Conservation (phyloP, 129 eudicot genomes). For the Saussurea involucrata region DNA sequence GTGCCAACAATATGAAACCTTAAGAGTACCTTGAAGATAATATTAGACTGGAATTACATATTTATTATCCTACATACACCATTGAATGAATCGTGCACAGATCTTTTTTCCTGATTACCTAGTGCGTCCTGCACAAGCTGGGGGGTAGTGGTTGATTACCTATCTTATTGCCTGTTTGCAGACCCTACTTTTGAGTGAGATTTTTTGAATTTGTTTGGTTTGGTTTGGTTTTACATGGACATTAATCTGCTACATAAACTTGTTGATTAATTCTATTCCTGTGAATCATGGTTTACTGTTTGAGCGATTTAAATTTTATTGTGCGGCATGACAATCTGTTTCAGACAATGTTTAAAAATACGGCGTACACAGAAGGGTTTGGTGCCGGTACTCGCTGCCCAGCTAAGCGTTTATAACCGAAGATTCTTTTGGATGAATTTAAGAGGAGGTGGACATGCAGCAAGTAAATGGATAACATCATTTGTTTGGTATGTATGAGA, state of each 20-base stretch:
- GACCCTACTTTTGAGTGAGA: neutral
- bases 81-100: neutral
- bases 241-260: neutral
- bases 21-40: too few species aligned
- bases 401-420: constrained; percentile 38
- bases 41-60: too few species aligned
- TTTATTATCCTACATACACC: neutral
- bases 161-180: too few species aligned
- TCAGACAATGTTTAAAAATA: constrained; percentile 75
- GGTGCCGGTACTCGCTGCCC: constrained; percentile 55
- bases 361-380: constrained; percentile 84
- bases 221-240: neutral
- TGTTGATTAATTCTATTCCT: neutral
- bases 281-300: neutral
- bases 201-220: neutral
- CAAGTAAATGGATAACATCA: neutral
- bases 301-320: neutral
- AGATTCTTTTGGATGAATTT: neutral
- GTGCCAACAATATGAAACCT: too few species aligned
- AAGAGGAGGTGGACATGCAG: neutral
- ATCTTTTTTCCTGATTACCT: too few species aligned
- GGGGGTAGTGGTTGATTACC: too few species aligned
- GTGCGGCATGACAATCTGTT: constrained; percentile 7
- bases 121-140: too few species aligned
- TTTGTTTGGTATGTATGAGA: constrained; percentile 1